Evolutionary conservation across 2,329 filamentous ascomycete genomes (phyloP).

Genomic region (Colletotrichum incanum): DNA sequence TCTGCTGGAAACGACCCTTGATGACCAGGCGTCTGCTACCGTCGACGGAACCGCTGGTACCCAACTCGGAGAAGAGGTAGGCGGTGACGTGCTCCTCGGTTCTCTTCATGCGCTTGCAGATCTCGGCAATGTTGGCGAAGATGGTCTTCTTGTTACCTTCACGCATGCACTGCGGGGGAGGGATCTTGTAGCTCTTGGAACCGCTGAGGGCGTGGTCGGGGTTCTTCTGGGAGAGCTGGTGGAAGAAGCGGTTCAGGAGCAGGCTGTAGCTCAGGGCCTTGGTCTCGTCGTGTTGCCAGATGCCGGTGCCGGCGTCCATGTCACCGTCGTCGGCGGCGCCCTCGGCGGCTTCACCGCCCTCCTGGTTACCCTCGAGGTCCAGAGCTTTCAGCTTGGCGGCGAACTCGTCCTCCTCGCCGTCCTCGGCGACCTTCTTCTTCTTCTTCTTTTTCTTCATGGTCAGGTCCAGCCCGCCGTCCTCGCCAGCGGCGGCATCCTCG

Average conservation of each 20-base stretch:
- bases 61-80: conserved; percentile 91
- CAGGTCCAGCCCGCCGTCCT: conserved; percentile 70
- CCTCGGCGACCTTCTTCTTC: conserved; percentile 71
- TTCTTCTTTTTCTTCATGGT: conserved; percentile 91
- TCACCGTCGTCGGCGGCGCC: conserved; percentile 78
- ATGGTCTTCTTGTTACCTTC: conserved; percentile 99
- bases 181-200: conserved; percentile 98
- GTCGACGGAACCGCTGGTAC: conserved; percentile 96
- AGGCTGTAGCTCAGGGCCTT: conserved; percentile 87
- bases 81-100: conserved; percentile 96
- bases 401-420: conserved; percentile 75
- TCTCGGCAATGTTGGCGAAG: conserved; percentile 98
- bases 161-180: conserved; percentile 96
- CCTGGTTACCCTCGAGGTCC: conserved; percentile 75
- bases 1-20: conserved; percentile 99
- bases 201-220: conserved; percentile 93
- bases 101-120: conserved; percentile 99
- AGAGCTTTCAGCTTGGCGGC: conserved; percentile 74
- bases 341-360: conserved; percentile 72
- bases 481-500: conserved; percentile 59
- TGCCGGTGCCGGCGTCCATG: conserved; percentile 88
- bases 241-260: conserved; percentile 94
- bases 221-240: conserved; percentile 94
- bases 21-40: conserved; percentile 94
- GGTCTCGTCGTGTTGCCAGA: conserved; percentile 88